Evolutionary conservation across 306 rosid species (phyloP).

Genomic region (Purshia tridentata): DNA sequence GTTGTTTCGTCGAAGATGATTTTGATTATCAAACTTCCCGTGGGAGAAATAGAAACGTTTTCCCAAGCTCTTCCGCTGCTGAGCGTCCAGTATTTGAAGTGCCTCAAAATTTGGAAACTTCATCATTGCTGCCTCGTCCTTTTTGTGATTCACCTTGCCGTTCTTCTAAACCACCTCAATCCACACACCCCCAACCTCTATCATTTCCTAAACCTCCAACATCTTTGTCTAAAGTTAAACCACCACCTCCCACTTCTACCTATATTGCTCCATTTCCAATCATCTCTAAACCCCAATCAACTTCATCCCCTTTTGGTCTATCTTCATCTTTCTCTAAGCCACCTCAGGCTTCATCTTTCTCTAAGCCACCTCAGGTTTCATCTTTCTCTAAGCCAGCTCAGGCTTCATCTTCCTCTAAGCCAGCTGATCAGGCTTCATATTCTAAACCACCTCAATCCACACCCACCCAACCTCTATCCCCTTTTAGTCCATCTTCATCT

Average conservation of each 20-base stretch:
- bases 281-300: background rate
- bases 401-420: background rate
- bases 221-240: conserved; percentile 2
- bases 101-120: background rate
- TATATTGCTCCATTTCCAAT: too few relatives aligned
- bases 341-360: background rate
- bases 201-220: background rate
- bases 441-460: background rate
- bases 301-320: background rate
- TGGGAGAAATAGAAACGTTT: background rate
- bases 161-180: background rate
- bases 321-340: background rate
- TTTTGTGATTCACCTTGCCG: background rate
- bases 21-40: background rate
- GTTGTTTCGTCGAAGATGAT: conserved; percentile 15
- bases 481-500: background rate
- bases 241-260: too few relatives aligned
- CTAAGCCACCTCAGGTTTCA: conserved; percentile 4
- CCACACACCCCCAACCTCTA: background rate
- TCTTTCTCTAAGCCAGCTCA: background rate
- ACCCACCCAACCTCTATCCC: background rate
- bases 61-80: background rate
- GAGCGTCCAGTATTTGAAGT: background rate
- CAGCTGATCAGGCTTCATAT: too few relatives aligned
- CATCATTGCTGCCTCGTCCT: background rate